Base-by-base conservation (phyloP, 108 stramenopile genomes). In the Pseudonitzschia pungens region DNA sequence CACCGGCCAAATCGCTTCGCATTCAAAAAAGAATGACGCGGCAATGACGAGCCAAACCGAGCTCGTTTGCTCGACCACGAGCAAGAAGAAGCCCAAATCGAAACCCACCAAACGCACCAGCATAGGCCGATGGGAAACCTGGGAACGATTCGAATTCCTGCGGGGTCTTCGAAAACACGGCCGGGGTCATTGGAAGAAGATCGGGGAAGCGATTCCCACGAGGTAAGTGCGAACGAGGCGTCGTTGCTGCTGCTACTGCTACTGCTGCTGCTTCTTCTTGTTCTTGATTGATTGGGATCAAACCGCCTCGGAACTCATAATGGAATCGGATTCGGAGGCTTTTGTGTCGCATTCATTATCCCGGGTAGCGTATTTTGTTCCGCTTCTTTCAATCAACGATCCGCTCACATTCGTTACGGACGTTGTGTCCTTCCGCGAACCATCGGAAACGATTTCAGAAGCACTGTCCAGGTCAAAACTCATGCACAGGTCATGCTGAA, bases 71-170 rank as follows among this genome's bases (percentile, higher is more conserved):
- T 31, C 57, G 29, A 57, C 29, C 56, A 58, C 21, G 29, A 28
- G 22, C 24, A 62, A 62, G 20, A 62, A 62, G 60, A 62, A 62
- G 33, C 7, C 4, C 16, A 55, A 55, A 8, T 62, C 32, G 29
- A 62, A 62, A 58, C n/a, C 57, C 5, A 26, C 29, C 14, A 40
- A 21, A 15, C 36, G 32, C 32, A 24, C n/a, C n/a, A 29, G 21
- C 54, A 32, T 41, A 10, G 77, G 74, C 15, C 60, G 69, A 22
- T 78, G 83, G 83, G 41, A 55, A 33, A 58, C 44, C 20, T 53
- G 53, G 12, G 83, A 84, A 43, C 64, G 74, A 9, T 55, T 79
- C 22, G 80, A 77, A 16, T 84, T 84, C 68, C 71, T 84, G 0
- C 15, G 74, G n/a, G 79, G 80, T 9, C 69, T 84, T 24, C 71